Evolutionary conservation across 2,329 filamentous ascomycete genomes (phyloP).

Genomic region (Colletotrichum australisinense): DNA sequence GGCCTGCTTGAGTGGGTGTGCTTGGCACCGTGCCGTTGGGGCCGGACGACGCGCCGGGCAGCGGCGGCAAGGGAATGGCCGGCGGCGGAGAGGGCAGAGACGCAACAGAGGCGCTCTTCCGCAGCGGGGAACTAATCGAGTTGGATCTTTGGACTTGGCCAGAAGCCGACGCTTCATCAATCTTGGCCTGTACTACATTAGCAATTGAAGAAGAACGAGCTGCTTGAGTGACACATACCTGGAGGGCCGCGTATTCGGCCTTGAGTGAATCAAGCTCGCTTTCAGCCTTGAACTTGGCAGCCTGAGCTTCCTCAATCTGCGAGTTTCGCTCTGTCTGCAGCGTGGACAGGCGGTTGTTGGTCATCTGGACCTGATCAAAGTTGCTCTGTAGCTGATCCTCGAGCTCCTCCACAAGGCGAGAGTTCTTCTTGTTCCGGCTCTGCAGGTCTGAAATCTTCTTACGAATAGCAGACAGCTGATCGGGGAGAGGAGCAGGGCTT

Average conservation of each 20-base stretch:
- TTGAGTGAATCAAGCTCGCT: constrained; percentile 74
- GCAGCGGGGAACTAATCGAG: constrained; percentile 74
- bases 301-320: constrained; percentile 83
- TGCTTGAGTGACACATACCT: constrained; percentile 65
- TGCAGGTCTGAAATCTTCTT: constrained; percentile 73
- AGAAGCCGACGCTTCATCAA: constrained; percentile 11
- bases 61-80: constrained; percentile 92
- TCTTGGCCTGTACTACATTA: constrained; percentile 59
- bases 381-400: constrained; percentile 96
- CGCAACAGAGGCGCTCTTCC: constrained; percentile 85
- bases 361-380: constrained; percentile 90
- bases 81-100: constrained; percentile 94
- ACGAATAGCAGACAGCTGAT: constrained; percentile 72
- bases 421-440: constrained; percentile 86
- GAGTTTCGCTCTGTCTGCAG: constrained; percentile 79
- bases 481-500: constrained; percentile 60
- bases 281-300: constrained; percentile 71
- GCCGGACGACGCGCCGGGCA: constrained; percentile 71
- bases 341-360: constrained; percentile 87
- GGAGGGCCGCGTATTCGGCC: constrained; percentile 79
- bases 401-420: constrained; percentile 90
- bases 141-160: constrained; percentile 67
- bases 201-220: constrained; percentile 13
- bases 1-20: constrained; percentile 65
- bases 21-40: constrained; percentile 54